Evolutionary conservation across 2,329 filamentous ascomycete genomes (phyloP), one percentile per base, ranked within the genome.

Genomic region (Hypoxylon sp.): DNA sequence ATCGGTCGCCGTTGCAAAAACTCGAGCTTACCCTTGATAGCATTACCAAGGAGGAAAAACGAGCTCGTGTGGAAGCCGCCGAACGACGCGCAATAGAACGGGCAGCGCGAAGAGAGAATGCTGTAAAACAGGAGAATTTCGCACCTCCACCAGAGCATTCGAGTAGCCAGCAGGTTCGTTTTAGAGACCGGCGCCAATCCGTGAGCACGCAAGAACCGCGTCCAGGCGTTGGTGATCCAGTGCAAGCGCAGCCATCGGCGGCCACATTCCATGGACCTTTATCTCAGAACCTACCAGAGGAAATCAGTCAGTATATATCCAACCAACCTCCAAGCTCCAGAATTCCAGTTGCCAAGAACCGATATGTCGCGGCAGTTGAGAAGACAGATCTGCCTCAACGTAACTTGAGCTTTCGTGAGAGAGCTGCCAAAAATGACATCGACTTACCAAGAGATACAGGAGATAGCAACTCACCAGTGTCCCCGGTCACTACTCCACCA

Each of bases 1-100:
- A 96, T 77, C 89, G 92, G 74, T 98, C 95, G 68, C 96, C 96
- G 55, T 85, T 99, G 55, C 95, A 99, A 79, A 96, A 91, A 82
- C 87, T 99, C 71, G 95, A 99, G 82, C 88, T 92, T 75, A 96
- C 93, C 74, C 86, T 98, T 74, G 91, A 91, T 78, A 94, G 92
- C 80, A 95, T 97, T 78, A 97, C 92, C 78, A 98, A 97, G 78
- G 94, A 97, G 80, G 94, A 97, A 79, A 96, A 97, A 78, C 87
- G 95, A 69, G 93, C 94, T 7, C 87, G 93, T 48, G 88, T 95
- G 3, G 87, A 94, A 76, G 91, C 95, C 73, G 93, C 93, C 5
- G 95, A 97, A 77, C 85, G 89, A 71, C 86, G 87, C 45, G 87
- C 90, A 16, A 87, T 89, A 71, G 90, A 95, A 74, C 84, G 83